A percentile compares a stretch with the other conserved stretches of the same genome.
These are phyloP conservation scores for Pseudopithomyces maydicus DNA, from an alignment of 2,329 filamentous ascomycete genomes.

Conservation along the genomic window DNA sequence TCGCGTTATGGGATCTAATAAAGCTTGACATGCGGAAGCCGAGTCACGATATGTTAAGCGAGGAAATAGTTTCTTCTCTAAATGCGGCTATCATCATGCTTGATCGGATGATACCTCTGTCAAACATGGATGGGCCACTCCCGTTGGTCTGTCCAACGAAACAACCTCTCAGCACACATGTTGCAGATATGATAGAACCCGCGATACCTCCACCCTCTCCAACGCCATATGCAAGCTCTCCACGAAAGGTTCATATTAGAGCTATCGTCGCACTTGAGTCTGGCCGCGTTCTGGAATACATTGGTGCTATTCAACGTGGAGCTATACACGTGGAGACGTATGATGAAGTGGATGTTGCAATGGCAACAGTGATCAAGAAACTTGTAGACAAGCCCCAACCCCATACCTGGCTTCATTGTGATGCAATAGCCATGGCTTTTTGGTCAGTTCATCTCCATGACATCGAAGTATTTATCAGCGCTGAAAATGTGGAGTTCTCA, in stretches of 20 bases:
- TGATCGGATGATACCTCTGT: constrained; percentile 12
- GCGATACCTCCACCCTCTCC: constrained; percentile 1
- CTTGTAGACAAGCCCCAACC: constrained; percentile 17
- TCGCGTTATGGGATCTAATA: constrained; percentile 8
- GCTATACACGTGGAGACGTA: constrained; percentile 1
- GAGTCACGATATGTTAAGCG: neutral
- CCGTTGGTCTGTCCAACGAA: constrained; percentile 3
- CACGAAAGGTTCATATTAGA: constrained; percentile 18
- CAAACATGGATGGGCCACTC: neutral
- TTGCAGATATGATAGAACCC: neutral
- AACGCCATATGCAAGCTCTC: constrained; percentile 12
- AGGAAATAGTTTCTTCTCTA: constrained; percentile 8
- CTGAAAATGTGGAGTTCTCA: constrained; percentile 8
- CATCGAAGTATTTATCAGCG: neutral
- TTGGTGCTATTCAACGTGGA: constrained; percentile 1
- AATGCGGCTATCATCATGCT: constrained; percentile 18
- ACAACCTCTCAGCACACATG: constrained; percentile 7
- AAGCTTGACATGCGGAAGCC: constrained; percentile 1
- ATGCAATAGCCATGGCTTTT: constrained; percentile 19
- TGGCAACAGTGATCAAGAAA: constrained; percentile 10
- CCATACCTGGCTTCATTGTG: constrained; percentile 18
- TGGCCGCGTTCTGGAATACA: constrained; percentile 14
- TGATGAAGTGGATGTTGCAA: constrained; percentile 11
- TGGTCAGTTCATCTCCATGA: constrained; percentile 3
- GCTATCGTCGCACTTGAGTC: constrained; percentile 12